These are phyloP conservation scores for Silene conica DNA, from an alignment of 148 eudicot genomes.

Conservation along the genomic window DNA sequence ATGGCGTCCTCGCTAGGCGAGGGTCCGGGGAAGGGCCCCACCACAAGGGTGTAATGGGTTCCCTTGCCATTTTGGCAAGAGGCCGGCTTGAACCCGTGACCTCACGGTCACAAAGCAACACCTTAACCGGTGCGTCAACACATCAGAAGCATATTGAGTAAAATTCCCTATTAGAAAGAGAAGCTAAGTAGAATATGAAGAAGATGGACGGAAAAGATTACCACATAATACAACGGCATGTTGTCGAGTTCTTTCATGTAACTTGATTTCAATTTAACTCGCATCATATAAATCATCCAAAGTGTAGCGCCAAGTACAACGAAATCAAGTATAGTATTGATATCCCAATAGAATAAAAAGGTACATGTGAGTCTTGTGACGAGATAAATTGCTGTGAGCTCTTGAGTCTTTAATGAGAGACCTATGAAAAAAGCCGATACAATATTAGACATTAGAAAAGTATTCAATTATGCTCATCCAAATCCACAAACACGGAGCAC, in stretches of 20 bases:
- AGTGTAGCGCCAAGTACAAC: conserved; percentile 44
- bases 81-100: too few species aligned
- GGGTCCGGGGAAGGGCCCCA: too few species aligned
- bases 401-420: conserved; percentile 73
- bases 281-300: conserved; percentile 88
- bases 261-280: conserved; percentile 55
- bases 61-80: too few species aligned
- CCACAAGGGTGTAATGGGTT: too few species aligned
- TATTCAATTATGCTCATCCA: too few species aligned
- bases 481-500: too few species aligned
- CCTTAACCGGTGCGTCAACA: too few species aligned
- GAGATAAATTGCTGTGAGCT: conserved; percentile 65
- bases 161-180: too few species aligned
- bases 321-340: conserved; percentile 35
- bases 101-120: too few species aligned
- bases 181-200: too few species aligned
- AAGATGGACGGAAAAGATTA: conserved; percentile 19
- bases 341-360: background rate
- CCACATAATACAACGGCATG: conserved; percentile 54
- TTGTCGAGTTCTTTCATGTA: conserved; percentile 58
- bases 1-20: too few species aligned
- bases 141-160: too few species aligned
- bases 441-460: background rate
- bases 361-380: background rate
- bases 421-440: conserved; percentile 32